Evolutionary conservation across 108 stramenopile genomes (phyloP).

Genomic region (Poteriospumella lacustris): DNA sequence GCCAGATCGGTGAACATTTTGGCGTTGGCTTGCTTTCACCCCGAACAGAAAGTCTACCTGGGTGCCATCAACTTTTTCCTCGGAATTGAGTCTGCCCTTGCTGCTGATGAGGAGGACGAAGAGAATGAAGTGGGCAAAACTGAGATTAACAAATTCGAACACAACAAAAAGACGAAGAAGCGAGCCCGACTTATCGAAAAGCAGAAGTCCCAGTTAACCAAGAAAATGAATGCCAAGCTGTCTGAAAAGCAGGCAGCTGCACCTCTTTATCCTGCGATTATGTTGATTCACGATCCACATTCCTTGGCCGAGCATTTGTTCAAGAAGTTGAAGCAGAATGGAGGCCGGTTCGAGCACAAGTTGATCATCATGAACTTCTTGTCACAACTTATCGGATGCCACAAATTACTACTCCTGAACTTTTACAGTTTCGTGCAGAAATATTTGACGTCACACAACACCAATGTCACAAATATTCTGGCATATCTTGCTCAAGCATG

Average conservation of each 20-base stretch:
- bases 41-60: slow-evolving; percentile 56
- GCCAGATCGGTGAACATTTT: slow-evolving; percentile 85
- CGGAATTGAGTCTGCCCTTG: slow-evolving; percentile 86
- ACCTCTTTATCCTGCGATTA: slow-evolving; percentile 74
- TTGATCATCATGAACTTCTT: slow-evolving; percentile 92
- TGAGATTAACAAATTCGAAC: slow-evolving; percentile 64
- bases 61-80: slow-evolving; percentile 87
- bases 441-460: slow-evolving; percentile 83
- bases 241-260: slow-evolving; percentile 54
- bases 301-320: slow-evolving; percentile 77
- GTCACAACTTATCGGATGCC: slow-evolving; percentile 82
- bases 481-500: slow-evolving; percentile 93
- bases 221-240: slow-evolving; percentile 38
- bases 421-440: slow-evolving; percentile 89
- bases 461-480: slow-evolving; percentile 83
- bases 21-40: slow-evolving; percentile 62
- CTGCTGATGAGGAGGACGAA: slow-evolving; percentile 66
- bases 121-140: slow-evolving; percentile 65
- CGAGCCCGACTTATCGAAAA: neutral
- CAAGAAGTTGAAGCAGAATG: slow-evolving; percentile 51
- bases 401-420: slow-evolving; percentile 75
- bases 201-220: slow-evolving; percentile 11
- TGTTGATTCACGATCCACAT: slow-evolving; percentile 88
- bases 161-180: slow-evolving; percentile 69
- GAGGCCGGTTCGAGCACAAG: slow-evolving; percentile 71